Evolutionary conservation across 73 alveolate species (phyloP), one percentile per base, ranked within the genome.

Genomic region (Paramecium primaurelia): DNA sequence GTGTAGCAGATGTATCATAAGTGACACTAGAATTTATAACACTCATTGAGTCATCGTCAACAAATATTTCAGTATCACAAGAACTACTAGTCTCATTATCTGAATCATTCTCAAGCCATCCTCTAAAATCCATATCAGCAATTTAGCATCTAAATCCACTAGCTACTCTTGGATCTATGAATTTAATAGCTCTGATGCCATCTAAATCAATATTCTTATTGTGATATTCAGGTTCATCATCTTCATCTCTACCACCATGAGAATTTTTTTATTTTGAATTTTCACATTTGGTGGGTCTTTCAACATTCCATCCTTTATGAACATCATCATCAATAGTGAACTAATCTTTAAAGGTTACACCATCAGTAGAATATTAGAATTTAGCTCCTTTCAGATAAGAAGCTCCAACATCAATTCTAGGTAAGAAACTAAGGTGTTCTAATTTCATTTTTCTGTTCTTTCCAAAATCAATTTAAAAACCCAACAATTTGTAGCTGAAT

Each of bases 271-370:
- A 32, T 37, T 59, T 40, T 37, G 69, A 59, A 18, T 58, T 37
- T 11, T 59, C 86, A 5, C 58, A 86, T 45, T 86, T 64, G 0
- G 40, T 36, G 8, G 84, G 84, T 64, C 84, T 64, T 36, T 36
- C 40, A 4, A 87, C 64, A 87, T 87, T 87, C 68, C 59, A 64
- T 40, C 93, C 93, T 25, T 42, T 40, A 69, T 87, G 93, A 59
- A 87, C 58, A 60, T 59, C 88, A 22, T 75, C 68, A 20, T 77
- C 93, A 38, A 87, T 37, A n/a, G 88, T 68, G 32, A 64, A 54
- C 37, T 49, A 54, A 49, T 68, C 89, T n/a, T 30, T 30, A 59
- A 73, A 87, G 28, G 71, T 87, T 28, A 80, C 26, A 0, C 89
- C 93, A 87, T 87, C 93, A 68, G 77, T 37, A 4, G 75, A 58